Evolutionary conservation across 23 red algal species (phyloP).

Genomic region (Agarophyton chilense): DNA sequence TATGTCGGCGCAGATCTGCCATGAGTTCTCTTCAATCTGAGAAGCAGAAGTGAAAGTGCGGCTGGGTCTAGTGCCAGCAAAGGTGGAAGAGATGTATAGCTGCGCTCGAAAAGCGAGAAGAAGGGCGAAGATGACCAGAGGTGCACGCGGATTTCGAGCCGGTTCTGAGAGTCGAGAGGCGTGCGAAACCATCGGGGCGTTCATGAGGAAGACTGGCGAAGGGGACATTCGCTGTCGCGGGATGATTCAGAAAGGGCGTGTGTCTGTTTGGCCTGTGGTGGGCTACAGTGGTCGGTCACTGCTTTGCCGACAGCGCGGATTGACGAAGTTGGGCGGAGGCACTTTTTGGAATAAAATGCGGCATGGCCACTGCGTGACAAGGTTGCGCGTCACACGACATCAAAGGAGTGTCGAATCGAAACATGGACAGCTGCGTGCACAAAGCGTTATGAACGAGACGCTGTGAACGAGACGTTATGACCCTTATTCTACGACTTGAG

Average conservation of each 20-base stretch:
- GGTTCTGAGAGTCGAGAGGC: neutral
- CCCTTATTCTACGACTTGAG: no score
- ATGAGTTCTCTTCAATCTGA: neutral
- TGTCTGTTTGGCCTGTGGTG: neutral
- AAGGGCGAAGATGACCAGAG: slow-evolving; percentile 20
- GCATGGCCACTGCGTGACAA: no score
- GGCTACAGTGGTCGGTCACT: neutral
- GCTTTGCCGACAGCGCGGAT: neutral
- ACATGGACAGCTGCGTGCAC: no score
- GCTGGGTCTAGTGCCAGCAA: slow-evolving; percentile 47
- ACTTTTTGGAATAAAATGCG: neutral
- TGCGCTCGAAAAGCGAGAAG: slow-evolving; percentile 30
- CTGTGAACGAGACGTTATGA: no score
- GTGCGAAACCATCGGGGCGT: neutral
- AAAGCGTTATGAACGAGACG: no score
- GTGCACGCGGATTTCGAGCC: neutral
- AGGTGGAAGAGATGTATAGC: slow-evolving; percentile 58
- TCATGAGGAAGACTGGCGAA: neutral
- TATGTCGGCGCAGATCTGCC: slow-evolving; percentile 50
- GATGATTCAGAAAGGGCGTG: neutral
- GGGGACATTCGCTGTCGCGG: neutral
- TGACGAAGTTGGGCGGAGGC: neutral
- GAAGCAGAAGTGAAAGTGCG: neutral
- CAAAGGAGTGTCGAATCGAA: no score
- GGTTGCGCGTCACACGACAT: neutral